Percentiles rank a stretch among this genome's conserved stretches.
Evolutionary conservation across 441 rosid genomes (phyloP).

Genomic region (Croton setiger): DNA sequence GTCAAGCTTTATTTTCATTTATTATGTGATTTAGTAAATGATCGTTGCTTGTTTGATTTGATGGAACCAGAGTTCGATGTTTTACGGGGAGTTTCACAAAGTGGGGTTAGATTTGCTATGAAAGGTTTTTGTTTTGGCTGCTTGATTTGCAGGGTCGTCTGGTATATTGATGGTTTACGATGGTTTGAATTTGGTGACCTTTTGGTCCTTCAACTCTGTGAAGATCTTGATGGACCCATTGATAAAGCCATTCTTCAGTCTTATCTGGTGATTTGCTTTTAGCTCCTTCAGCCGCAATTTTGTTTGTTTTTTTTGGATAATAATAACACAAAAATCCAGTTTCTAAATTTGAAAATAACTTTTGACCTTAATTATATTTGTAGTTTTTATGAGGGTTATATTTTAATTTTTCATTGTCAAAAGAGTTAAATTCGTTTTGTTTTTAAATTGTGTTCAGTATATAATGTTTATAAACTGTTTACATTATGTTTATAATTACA

Average conservation of each 20-base stretch:
- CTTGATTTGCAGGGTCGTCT: neutral
- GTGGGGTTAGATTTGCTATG: slow-evolving; percentile 1
- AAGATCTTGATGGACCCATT: neutral
- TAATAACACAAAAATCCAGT: too few relatives aligned
- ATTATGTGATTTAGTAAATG: neutral
- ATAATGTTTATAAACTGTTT: too few relatives aligned
- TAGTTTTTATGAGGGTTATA: too few relatives aligned
- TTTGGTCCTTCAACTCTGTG: slow-evolving; percentile 1
- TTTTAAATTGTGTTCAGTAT: too few relatives aligned
- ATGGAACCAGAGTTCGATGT: neutral
- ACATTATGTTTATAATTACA: too few relatives aligned
- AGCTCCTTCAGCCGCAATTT: neutral
- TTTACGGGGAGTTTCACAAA: neutral
- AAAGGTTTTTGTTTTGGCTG: neutral
- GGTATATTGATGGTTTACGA: neutral
- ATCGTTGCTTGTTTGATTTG: neutral
- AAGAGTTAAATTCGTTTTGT: too few relatives aligned
- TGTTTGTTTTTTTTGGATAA: neutral
- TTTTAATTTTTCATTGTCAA: too few relatives aligned
- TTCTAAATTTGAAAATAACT: too few relatives aligned
- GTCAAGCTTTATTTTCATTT: neutral
- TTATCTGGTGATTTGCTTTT: slow-evolving; percentile 10
- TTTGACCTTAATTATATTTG: too few relatives aligned
- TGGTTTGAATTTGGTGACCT: neutral
- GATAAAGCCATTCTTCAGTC: neutral